phyloP scores from a whole-genome alignment of 2,329 filamentous ascomycete species.

The Aspergillus vadensis region DNA sequence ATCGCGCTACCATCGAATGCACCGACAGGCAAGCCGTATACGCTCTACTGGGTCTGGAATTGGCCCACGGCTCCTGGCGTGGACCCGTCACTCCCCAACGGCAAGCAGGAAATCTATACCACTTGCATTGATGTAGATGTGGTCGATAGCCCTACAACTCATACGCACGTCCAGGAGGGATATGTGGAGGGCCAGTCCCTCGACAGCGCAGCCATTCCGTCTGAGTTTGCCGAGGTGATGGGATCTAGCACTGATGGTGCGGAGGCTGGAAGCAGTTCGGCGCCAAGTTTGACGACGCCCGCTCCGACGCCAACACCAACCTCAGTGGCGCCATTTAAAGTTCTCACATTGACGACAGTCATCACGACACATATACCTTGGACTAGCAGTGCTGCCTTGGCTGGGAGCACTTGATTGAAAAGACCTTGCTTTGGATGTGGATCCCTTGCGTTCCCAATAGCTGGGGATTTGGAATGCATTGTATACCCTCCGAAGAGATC shows the following conservation, averaged over 20 bases:
- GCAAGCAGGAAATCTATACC: constrained; percentile 51
- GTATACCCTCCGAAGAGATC: background rate
- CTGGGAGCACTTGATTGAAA: background rate
- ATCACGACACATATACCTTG: constrained; percentile 24
- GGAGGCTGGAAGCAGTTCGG: background rate
- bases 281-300: background rate
- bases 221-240: constrained; percentile 40
- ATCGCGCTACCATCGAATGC: constrained; percentile 71
- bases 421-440: background rate
- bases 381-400: constrained; percentile 9
- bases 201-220: constrained; percentile 42
- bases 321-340: constrained; percentile 16
- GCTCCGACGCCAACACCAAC: background rate
- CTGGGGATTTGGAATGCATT: background rate
- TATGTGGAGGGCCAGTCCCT: constrained; percentile 40
- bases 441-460: constrained; percentile 14
- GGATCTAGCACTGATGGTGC: constrained; percentile 12
- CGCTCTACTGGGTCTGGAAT: constrained; percentile 96
- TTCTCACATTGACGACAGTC: constrained; percentile 24
- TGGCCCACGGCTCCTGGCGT: constrained; percentile 66
- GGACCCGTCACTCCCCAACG: constrained; percentile 40
- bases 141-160: constrained; percentile 23
- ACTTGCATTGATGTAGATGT: constrained; percentile 54
- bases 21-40: constrained; percentile 66
- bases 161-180: constrained; percentile 15